phyloP scores from a whole-genome alignment of 768 basidiomycete genomes.

The Suillus subalutaceus region DNA sequence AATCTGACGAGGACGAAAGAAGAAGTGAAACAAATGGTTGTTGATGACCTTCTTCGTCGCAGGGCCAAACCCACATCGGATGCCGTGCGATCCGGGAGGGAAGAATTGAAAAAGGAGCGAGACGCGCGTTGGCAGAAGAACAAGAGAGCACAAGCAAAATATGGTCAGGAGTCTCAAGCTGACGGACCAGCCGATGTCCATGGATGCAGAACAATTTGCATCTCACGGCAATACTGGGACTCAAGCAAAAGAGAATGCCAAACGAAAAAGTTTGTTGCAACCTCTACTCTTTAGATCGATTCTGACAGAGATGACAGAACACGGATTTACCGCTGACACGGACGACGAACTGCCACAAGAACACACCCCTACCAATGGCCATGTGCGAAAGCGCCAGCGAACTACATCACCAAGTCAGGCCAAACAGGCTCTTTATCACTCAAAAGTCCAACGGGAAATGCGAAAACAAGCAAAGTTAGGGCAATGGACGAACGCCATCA shows the following conservation, averaged over 20 bases:
- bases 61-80: slow-evolving; percentile 16
- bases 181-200: slow-evolving; percentile 31
- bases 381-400: slow-evolving; percentile 49
- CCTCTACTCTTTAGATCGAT: background rate
- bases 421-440: slow-evolving; percentile 42
- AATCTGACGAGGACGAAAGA: slow-evolving; percentile 42
- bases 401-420: slow-evolving; percentile 47
- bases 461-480: slow-evolving; percentile 43
- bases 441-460: slow-evolving; percentile 42
- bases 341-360: slow-evolving; percentile 34
- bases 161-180: slow-evolving; percentile 36
- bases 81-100: slow-evolving; percentile 29
- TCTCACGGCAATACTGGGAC: slow-evolving; percentile 19
- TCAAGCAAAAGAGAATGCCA: slow-evolving; percentile 33
- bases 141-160: slow-evolving; percentile 27
- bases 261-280: slow-evolving; percentile 52
- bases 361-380: slow-evolving; percentile 34
- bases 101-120: slow-evolving; percentile 33
- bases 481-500: slow-evolving; percentile 41
- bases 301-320: slow-evolving; percentile 19
- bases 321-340: slow-evolving; percentile 28
- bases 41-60: slow-evolving; percentile 33
- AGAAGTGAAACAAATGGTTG: slow-evolving; percentile 55
- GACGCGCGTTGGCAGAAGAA: slow-evolving; percentile 30
- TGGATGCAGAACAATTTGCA: slow-evolving; percentile 26